A percentile compares a stretch with the other conserved stretches of the same genome.
phyloP scores from a whole-genome alignment of 163 green algal species.

The Volvox carteri region DNA sequence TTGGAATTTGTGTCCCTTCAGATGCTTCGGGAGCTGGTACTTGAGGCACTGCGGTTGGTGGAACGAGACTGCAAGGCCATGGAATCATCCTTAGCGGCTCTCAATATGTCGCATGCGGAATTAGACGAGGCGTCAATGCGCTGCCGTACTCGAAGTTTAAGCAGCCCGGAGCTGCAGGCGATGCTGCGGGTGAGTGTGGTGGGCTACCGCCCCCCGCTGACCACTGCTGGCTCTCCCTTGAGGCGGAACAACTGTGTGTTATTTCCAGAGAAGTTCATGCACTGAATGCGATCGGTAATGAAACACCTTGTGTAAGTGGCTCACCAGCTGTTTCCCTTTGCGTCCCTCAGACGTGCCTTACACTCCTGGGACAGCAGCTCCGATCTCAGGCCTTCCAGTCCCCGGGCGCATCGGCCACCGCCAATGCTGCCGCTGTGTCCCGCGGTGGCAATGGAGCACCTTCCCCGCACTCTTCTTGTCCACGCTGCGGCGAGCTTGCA shows the following conservation, averaged over 20 bases:
- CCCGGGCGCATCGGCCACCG: not conserved
- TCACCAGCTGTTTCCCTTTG: too few relatives aligned
- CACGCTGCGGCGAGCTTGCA: constrained; percentile 25
- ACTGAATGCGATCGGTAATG: too few relatives aligned
- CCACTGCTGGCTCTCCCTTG: too few relatives aligned
- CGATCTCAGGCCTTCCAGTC: not conserved
- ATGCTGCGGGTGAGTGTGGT: constrained; percentile 23
- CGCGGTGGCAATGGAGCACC: not conserved
- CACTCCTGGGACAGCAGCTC: constrained; percentile 26
- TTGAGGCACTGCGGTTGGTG: constrained; percentile 9
- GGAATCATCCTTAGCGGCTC: not conserved
- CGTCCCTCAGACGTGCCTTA: constrained; percentile 46
- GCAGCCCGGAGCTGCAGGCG: not conserved
- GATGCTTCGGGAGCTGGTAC: constrained; percentile 8
- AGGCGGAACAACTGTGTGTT: too few relatives aligned
- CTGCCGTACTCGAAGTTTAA: not conserved
- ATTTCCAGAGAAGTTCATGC: too few relatives aligned
- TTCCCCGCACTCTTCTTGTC: not conserved
- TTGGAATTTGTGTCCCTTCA: too few relatives aligned
- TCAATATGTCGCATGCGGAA: not conserved
- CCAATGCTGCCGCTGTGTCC: not conserved
- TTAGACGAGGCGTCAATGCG: not conserved
- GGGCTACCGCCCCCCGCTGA: too few relatives aligned
- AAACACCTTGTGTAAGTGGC: too few relatives aligned
- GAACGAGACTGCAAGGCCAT: not conserved